These are phyloP conservation scores for Liquidambar formosana DNA, from an alignment of 164 flowering plant genomes.

Conservation along the genomic window DNA sequence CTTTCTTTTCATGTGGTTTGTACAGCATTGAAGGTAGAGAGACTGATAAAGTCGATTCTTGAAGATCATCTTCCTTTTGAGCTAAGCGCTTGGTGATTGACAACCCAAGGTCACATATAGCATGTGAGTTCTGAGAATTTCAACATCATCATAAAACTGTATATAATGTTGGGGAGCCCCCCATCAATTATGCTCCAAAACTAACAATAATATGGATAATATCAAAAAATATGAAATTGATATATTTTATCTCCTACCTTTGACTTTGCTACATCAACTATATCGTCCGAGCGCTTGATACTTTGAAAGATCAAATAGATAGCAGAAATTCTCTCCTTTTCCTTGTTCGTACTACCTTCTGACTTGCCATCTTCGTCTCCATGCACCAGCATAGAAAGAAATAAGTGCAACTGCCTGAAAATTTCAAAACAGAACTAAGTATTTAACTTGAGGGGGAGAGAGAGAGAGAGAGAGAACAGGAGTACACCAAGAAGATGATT, in stretches of 20 bases:
- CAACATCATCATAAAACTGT: slow-evolving; percentile 2
- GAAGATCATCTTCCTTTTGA: slow-evolving; percentile 43
- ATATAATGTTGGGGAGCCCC: not conserved
- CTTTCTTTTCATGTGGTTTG: slow-evolving; percentile 50
- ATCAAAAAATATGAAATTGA: not conserved
- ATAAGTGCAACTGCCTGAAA: slow-evolving; percentile 69
- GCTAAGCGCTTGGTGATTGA: slow-evolving; percentile 63
- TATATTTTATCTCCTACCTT: slow-evolving; percentile 43
- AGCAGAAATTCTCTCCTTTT: slow-evolving; percentile 48
- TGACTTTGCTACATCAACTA: slow-evolving; percentile 59
- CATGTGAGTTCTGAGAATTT: slow-evolving; percentile 71
- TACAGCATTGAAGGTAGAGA: slow-evolving; percentile 65
- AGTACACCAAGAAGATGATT: slow-evolving; percentile 1
- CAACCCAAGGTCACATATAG: slow-evolving; percentile 83
- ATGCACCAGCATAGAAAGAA: slow-evolving; percentile 63
- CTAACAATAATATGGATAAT: not conserved
- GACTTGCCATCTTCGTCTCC: slow-evolving; percentile 70
- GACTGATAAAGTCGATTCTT: slow-evolving; percentile 30
- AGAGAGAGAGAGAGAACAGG: too few species aligned
- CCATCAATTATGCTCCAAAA: not conserved
- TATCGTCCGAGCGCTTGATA: slow-evolving; percentile 74
- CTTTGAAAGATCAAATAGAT: slow-evolving; percentile 56
- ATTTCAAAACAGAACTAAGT: not conserved
- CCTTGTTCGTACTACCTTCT: slow-evolving; percentile 39
- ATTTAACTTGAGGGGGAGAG: not conserved